These are phyloP conservation scores for Knoxdaviesia proteae DNA, from an alignment of 2,329 filamentous ascomycete genomes.

Conservation along the genomic window DNA sequence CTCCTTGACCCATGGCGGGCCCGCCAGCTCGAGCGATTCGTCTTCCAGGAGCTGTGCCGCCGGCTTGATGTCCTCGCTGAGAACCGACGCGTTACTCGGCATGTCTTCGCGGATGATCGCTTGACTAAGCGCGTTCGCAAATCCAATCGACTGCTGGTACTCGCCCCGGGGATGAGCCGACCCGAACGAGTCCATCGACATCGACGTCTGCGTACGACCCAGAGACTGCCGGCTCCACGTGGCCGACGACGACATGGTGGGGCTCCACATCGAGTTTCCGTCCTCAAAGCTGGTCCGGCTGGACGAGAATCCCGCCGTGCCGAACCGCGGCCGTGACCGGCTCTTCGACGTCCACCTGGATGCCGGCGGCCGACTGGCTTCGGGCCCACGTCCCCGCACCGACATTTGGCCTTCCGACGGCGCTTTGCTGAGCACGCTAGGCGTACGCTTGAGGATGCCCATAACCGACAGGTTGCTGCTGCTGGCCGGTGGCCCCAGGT, in stretches of 20 bases:
- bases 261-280: constrained; percentile 74
- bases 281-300: constrained; percentile 92
- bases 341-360: constrained; percentile 72
- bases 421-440: constrained; percentile 81
- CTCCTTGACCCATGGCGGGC: constrained; percentile 97
- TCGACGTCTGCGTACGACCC: constrained; percentile 73
- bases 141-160: constrained; percentile 91
- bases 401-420: constrained; percentile 63
- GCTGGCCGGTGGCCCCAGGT: constrained; percentile 13
- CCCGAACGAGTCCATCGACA: constrained; percentile 79
- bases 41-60: constrained; percentile 61
- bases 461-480: constrained; percentile 53
- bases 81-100: constrained; percentile 28
- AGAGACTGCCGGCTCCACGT: constrained; percentile 91
- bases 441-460: constrained; percentile 60
- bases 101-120: constrained; percentile 76
- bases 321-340: constrained; percentile 56
- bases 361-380: constrained; percentile 28
- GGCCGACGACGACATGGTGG: constrained; percentile 52
- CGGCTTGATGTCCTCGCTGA: constrained; percentile 38
- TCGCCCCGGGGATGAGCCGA: constrained; percentile 56
- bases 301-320: constrained; percentile 63
- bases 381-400: constrained; percentile 47
- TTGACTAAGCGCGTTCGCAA: constrained; percentile 88
- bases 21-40: constrained; percentile 74